Conservation (phyloP, 2,329 filamentous ascomycete species). For the Cryphonectria carpinicola region DNA sequence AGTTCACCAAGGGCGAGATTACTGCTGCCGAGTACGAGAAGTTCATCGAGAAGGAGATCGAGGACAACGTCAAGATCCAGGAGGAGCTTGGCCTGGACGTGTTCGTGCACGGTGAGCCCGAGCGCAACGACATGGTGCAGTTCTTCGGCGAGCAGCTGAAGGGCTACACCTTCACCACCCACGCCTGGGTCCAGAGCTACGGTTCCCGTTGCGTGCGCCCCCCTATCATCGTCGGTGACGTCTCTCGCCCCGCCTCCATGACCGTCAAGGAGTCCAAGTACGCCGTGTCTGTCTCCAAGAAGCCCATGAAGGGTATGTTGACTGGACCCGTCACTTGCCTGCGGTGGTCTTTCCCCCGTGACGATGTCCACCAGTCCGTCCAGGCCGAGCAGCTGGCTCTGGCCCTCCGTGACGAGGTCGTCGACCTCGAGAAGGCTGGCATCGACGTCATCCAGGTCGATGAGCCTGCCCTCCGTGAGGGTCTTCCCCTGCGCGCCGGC, state of each 20-base stretch:
- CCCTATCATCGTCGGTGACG: slow-evolving; percentile 97
- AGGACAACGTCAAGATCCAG: slow-evolving; percentile 93
- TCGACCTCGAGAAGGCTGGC: slow-evolving; percentile 96
- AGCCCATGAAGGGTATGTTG: slow-evolving; percentile 99
- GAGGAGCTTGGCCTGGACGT: slow-evolving; percentile 98
- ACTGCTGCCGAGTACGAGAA: slow-evolving; percentile 90
- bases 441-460: slow-evolving; percentile 99
- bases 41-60: slow-evolving; percentile 99
- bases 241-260: slow-evolving; percentile 96
- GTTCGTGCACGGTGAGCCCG: slow-evolving; percentile 96
- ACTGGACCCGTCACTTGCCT: slow-evolving; percentile 98
- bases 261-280: slow-evolving; percentile 99
- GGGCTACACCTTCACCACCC: slow-evolving; percentile 98
- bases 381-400: slow-evolving; percentile 99
- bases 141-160: slow-evolving; percentile 98
- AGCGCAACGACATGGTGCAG: slow-evolving; percentile 99
- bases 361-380: slow-evolving; percentile 98
- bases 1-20: slow-evolving; percentile 99
- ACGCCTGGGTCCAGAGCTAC: slow-evolving; percentile 97
- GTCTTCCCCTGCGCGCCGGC: slow-evolving; percentile 93
- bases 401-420: slow-evolving; percentile 95
- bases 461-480: slow-evolving; percentile 98
- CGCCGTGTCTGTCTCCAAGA: slow-evolving; percentile 91
- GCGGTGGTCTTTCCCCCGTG: slow-evolving; percentile 99
- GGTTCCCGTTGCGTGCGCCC: slow-evolving; percentile 98